phyloP scores from a whole-genome alignment of 345 rosid genomes.

The Populus tremula region DNA sequence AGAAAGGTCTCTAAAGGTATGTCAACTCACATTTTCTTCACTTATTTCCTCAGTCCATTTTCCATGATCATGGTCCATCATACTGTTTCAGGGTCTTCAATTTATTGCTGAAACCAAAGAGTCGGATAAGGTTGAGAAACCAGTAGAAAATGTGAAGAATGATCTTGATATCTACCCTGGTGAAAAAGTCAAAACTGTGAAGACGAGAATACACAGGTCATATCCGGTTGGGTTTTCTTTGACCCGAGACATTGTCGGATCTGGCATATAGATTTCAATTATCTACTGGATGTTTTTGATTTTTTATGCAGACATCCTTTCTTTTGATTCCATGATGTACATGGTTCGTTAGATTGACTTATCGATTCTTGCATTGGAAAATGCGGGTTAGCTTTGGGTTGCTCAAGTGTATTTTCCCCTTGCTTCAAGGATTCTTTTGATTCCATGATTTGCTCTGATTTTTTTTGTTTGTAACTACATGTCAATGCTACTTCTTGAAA shows the following conservation, averaged over 20 bases:
- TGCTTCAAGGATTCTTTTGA: neutral
- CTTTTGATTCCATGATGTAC: neutral
- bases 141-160: conserved; percentile 16
- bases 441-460: too few species aligned
- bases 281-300: neutral
- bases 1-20: conserved; percentile 52
- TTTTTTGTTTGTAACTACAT: neutral
- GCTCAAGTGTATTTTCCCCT: conserved; percentile 3
- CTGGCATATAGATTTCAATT: neutral
- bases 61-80: neutral
- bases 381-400: neutral
- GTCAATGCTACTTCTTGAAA: neutral
- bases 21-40: neutral
- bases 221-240: conserved; percentile 67
- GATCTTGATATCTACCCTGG: conserved; percentile 22
- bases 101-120: conserved; percentile 55
- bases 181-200: conserved; percentile 26
- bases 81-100: conserved; percentile 68
- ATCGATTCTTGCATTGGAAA: neutral
- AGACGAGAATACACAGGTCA: conserved; percentile 62
- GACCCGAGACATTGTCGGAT: conserved; percentile 33
- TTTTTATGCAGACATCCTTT: neutral
- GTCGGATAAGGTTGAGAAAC: conserved; percentile 25
- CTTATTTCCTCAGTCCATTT: conserved; percentile 5
- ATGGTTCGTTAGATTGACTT: neutral